phyloP scores from a whole-genome alignment of 2,329 filamentous ascomycete genomes.

The Tothia fuscella region DNA sequence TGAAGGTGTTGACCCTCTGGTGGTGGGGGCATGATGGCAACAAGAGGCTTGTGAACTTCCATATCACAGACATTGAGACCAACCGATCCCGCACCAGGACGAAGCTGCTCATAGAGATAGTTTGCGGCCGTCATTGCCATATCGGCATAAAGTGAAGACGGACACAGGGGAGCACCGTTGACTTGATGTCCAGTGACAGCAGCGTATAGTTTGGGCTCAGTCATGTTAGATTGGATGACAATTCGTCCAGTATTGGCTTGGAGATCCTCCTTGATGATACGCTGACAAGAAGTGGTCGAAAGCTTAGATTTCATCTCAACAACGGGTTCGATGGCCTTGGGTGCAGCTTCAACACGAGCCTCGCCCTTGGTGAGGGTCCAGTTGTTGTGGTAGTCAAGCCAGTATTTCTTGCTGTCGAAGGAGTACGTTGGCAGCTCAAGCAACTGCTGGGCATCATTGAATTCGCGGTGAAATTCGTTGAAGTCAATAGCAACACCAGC shows the following conservation, averaged over 20 bases:
- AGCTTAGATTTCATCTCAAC: slow-evolving; percentile 41
- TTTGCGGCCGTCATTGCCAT: slow-evolving; percentile 54
- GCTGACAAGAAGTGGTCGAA: slow-evolving; percentile 54
- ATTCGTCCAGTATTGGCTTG: slow-evolving; percentile 47
- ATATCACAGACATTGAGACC: slow-evolving; percentile 55
- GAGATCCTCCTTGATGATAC: slow-evolving; percentile 49
- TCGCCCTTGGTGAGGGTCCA: slow-evolving; percentile 61
- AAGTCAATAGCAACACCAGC: slow-evolving; percentile 55
- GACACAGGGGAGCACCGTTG: slow-evolving; percentile 54
- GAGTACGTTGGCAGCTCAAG: slow-evolving; percentile 56
- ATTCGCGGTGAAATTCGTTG: slow-evolving; percentile 56
- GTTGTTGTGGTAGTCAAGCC: slow-evolving; percentile 59
- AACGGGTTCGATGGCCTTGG: slow-evolving; percentile 24
- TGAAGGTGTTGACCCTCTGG: slow-evolving; percentile 46
- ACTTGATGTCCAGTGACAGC: slow-evolving; percentile 55
- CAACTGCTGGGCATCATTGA: slow-evolving; percentile 45
- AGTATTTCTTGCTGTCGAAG: slow-evolving; percentile 62
- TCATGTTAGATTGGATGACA: slow-evolving; percentile 54
- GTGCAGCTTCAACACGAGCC: slow-evolving; percentile 29
- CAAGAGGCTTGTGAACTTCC: slow-evolving; percentile 59
- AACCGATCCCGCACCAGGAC: slow-evolving; percentile 43
- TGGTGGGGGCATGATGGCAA: slow-evolving; percentile 40
- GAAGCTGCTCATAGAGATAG: slow-evolving; percentile 54
- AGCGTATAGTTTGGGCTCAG: slow-evolving; percentile 49
- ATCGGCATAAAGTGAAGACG: slow-evolving; percentile 52